phyloP scores from a whole-genome alignment of 1,284 basidiomycete genomes.

The Puccinia hordei region DNA sequence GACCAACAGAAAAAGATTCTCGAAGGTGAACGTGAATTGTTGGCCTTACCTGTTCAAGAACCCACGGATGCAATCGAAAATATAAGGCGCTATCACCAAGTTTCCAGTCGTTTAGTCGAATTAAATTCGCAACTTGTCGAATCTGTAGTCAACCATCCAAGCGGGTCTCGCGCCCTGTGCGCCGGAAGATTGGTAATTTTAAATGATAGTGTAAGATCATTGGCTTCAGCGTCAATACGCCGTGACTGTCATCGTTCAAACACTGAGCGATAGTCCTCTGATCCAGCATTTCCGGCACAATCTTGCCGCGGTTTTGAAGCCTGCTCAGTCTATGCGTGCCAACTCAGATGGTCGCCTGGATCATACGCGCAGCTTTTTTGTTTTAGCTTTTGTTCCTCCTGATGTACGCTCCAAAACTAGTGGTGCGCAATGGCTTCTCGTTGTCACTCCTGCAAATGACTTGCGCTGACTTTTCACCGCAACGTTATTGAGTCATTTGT shows the following conservation, averaged over 20 bases:
- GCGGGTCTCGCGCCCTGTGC: constrained; percentile 70
- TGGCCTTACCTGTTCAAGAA: constrained; percentile 69
- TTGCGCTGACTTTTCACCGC: constrained; percentile 6
- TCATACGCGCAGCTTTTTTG: constrained; percentile 68
- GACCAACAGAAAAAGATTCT: constrained; percentile 86
- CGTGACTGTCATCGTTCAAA: constrained; percentile 17
- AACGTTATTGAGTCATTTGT: constrained; percentile 57
- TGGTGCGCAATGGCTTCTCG: constrained; percentile 61
- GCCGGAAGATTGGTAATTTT: constrained; percentile 81
- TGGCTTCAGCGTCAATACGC: constrained; percentile 5
- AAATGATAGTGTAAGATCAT: constrained; percentile 71
- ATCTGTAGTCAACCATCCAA: constrained; percentile 68
- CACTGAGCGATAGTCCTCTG: constrained; percentile 44
- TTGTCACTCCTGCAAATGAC: constrained; percentile 42
- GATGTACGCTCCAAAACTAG: constrained; percentile 60
- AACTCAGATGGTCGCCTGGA: constrained; percentile 62
- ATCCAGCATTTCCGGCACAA: constrained; percentile 76
- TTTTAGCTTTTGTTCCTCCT: constrained; percentile 70
- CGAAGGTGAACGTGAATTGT: constrained; percentile 76
- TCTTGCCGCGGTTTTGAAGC: constrained; percentile 75
- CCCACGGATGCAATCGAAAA: constrained; percentile 59
- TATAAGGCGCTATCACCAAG: constrained; percentile 77
- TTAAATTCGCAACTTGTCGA: constrained; percentile 70
- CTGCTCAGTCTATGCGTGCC: constrained; percentile 64
- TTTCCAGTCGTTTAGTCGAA: constrained; percentile 69